These are phyloP conservation scores for Haematococcus lacustris DNA, from an alignment of 139 green algal species.

Conservation along the genomic window DNA sequence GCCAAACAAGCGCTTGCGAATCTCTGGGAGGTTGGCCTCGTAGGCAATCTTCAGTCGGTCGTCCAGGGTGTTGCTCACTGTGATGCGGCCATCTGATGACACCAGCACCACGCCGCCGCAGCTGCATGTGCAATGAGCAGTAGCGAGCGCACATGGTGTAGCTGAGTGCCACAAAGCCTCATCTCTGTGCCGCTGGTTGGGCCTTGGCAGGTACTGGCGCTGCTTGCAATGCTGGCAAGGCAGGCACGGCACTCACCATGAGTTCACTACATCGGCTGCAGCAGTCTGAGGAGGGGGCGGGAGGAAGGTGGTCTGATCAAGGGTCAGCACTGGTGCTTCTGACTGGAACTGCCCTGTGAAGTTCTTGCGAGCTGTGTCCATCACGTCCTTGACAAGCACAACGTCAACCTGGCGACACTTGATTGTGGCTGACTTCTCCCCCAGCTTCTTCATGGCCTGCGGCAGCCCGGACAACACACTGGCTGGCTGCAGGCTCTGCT, in stretches of 20 bases:
- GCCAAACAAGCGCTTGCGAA: constrained; percentile 67
- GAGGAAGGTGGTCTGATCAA: constrained; percentile 68
- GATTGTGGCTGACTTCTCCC: constrained; percentile 36
- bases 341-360: constrained; percentile 29
- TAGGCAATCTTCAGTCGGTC: constrained; percentile 78
- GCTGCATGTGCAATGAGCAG: no score
- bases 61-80: constrained; percentile 93
- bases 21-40: constrained; percentile 62
- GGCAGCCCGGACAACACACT: no score
- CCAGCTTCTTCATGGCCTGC: constrained; percentile 69
- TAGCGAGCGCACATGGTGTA: no score
- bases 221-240: no score
- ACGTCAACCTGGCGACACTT: constrained; percentile 46
- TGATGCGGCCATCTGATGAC: constrained; percentile 76
- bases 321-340: constrained; percentile 41
- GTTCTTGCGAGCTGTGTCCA: constrained; percentile 44
- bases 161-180: no score
- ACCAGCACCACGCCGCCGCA: constrained; percentile 84
- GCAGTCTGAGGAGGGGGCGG: constrained; percentile 48
- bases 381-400: constrained; percentile 47
- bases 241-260: no score
- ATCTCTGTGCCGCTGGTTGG: no score
- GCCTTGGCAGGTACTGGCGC: no score
- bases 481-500: no score
- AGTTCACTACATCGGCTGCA: no score